Evolutionary conservation across 2,329 filamentous ascomycete genomes (phyloP).

Genomic region (Endocalyx cinctus): DNA sequence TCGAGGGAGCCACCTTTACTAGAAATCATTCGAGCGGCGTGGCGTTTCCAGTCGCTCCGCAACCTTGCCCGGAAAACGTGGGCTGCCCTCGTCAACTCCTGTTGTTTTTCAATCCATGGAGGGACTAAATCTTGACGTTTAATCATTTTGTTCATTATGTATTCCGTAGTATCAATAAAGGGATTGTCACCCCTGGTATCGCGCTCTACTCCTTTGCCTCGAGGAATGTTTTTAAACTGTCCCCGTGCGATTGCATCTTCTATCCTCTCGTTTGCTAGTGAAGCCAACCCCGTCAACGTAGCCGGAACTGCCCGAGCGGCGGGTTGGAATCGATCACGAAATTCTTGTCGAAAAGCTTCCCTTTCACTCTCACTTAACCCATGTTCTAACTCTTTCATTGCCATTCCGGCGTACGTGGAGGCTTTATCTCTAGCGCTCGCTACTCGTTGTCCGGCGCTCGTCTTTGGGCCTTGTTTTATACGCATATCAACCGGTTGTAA

Average conservation of each 20-base stretch:
- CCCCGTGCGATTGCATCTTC: conserved; percentile 90
- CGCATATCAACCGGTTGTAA: conserved; percentile 49
- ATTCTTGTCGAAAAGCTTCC: conserved; percentile 64
- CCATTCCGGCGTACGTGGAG: conserved; percentile 44
- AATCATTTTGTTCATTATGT: conserved; percentile 98
- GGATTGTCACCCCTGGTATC: conserved; percentile 80
- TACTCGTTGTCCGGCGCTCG: conserved; percentile 41
- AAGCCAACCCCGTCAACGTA: conserved; percentile 71
- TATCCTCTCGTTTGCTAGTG: conserved; percentile 82
- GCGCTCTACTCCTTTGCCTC: conserved; percentile 75
- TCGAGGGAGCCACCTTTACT: conserved; percentile 71
- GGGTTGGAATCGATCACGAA: conserved; percentile 77
- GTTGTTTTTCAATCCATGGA: conserved; percentile 98
- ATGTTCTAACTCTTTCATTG: conserved; percentile 44
- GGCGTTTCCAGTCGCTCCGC: conserved; percentile 77
- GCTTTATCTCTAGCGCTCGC: conserved; percentile 55
- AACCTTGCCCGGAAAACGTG: conserved; percentile 69
- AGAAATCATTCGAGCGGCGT: conserved; percentile 74
- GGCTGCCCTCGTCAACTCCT: conserved; percentile 70
- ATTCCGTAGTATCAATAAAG: conserved; percentile 94
- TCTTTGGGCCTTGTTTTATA: conserved; percentile 33
- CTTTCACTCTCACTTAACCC: conserved; percentile 66
- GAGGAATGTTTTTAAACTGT: conserved; percentile 77
- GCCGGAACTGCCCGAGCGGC: conserved; percentile 69
- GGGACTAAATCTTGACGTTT: conserved; percentile 93